These are phyloP conservation scores for Millerozyma miso DNA, from an alignment of 805 yeast genomes.

Conservation along the genomic window DNA sequence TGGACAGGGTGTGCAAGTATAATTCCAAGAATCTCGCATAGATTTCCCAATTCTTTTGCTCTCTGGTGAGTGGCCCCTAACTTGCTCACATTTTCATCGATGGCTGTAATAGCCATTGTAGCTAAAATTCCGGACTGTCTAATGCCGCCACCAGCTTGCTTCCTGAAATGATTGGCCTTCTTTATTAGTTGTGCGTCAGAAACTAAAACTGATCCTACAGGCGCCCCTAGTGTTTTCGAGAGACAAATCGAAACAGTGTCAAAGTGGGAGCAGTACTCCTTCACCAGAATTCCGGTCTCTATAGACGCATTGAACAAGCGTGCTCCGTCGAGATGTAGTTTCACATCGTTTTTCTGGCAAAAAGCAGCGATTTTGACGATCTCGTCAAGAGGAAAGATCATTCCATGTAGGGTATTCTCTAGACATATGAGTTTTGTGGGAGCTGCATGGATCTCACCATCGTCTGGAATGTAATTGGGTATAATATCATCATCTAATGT, in stretches of 20 bases:
- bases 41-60: conserved; percentile 32
- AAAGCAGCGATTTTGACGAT: conserved; percentile 32
- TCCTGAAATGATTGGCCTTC: conserved; percentile 43
- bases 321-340: conserved; percentile 41
- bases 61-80: conserved; percentile 27
- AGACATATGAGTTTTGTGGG: conserved; percentile 42
- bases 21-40: conserved; percentile 26
- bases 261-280: conserved; percentile 36
- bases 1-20: conserved; percentile 34
- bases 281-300: conserved; percentile 36
- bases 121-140: conserved; percentile 40
- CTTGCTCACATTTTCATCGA: conserved; percentile 35
- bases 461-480: conserved; percentile 36
- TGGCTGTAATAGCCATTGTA: conserved; percentile 38
- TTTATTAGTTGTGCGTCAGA: conserved; percentile 25
- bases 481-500: conserved; percentile 36
- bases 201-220: conserved; percentile 40
- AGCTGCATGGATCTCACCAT: conserved; percentile 42
- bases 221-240: conserved; percentile 41
- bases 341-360: conserved; percentile 29
- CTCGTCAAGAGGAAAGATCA: conserved; percentile 37
- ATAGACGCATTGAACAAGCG: conserved; percentile 41
- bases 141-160: conserved; percentile 43
- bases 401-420: conserved; percentile 43
- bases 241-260: conserved; percentile 42